These are phyloP conservation scores for Barnettozyma pratensis DNA, from an alignment of 805 yeast genomes.

Conservation along the genomic window DNA sequence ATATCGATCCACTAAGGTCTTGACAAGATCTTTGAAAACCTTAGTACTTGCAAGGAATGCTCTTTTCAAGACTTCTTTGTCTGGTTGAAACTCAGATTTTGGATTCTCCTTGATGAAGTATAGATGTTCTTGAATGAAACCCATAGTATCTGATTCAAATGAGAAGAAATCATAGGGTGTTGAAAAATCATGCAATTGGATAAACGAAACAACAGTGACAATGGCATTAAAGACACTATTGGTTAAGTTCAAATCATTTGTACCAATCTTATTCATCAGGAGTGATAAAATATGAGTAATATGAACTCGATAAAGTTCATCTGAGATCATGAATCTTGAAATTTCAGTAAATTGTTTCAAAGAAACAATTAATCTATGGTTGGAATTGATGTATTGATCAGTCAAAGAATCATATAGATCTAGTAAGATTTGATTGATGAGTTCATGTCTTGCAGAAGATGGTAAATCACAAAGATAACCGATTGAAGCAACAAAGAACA, in stretches of 20 bases:
- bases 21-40: constrained; percentile 57
- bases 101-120: constrained; percentile 37
- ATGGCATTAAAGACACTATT: constrained; percentile 62
- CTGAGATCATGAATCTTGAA: constrained; percentile 58
- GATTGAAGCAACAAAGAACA: constrained; percentile 53
- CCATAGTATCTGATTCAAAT: constrained; percentile 36
- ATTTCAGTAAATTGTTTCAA: constrained; percentile 61
- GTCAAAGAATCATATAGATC: constrained; percentile 76
- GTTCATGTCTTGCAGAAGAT: constrained; percentile 36
- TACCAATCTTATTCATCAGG: constrained; percentile 76
- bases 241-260: constrained; percentile 78
- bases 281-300: constrained; percentile 67
- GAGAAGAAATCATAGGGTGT: constrained; percentile 34
- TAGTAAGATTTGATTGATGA: constrained; percentile 48
- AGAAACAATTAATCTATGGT: constrained; percentile 75
- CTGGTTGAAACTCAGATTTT: constrained; percentile 32
- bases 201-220: constrained; percentile 62
- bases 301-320: constrained; percentile 69
- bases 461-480: constrained; percentile 54
- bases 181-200: constrained; percentile 63
- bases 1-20: constrained; percentile 50
- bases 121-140: constrained; percentile 63
- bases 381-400: constrained; percentile 59
- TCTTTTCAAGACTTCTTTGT: constrained; percentile 39
- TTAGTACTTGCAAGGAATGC: constrained; percentile 73